Conservation (phyloP, 495 filamentous ascomycete genomes). For the Penicillium pancosmium region DNA sequence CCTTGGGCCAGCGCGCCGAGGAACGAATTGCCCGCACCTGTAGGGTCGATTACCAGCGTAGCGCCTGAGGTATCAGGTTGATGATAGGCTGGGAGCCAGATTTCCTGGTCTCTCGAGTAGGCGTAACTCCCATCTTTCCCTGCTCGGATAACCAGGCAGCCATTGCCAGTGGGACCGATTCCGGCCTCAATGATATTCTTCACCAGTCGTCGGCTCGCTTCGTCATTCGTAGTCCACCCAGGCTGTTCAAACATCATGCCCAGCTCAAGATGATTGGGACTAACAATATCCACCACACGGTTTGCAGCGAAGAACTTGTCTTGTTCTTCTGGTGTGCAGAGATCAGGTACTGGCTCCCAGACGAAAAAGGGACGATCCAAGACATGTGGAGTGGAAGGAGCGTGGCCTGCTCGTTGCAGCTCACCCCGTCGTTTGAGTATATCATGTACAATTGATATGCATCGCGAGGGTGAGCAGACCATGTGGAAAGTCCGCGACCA, state of each 20-base stretch:
- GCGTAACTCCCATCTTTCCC: slow-evolving; percentile 63
- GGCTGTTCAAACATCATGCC: slow-evolving; percentile 72
- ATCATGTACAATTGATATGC: slow-evolving; percentile 67
- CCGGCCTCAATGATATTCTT: slow-evolving; percentile 58
- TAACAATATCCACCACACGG: slow-evolving; percentile 78
- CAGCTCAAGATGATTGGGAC: slow-evolving; percentile 86
- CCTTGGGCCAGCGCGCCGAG: slow-evolving; percentile 82
- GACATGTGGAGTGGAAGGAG: slow-evolving; percentile 25
- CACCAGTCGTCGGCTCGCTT: slow-evolving; percentile 54
- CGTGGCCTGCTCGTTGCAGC: slow-evolving; percentile 32
- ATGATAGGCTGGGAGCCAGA: slow-evolving; percentile 63
- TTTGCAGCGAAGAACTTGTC: slow-evolving; percentile 70
- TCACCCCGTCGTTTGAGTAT: slow-evolving; percentile 56
- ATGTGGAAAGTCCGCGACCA: slow-evolving; percentile 80
- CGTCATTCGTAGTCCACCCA: slow-evolving; percentile 51
- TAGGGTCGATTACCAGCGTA: slow-evolving; percentile 79
- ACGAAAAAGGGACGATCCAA: slow-evolving; percentile 68
- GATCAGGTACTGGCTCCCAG: slow-evolving; percentile 94
- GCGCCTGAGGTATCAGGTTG: slow-evolving; percentile 34
- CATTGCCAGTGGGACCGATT: slow-evolving; percentile 48
- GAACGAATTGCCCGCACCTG: slow-evolving; percentile 94
- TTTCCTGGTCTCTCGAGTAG: slow-evolving; percentile 38
- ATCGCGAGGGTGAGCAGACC: slow-evolving; percentile 80
- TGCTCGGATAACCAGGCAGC: slow-evolving; percentile 55
- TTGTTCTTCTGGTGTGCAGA: slow-evolving; percentile 76